These are phyloP conservation scores for Polyplosphaeria fusca DNA, from an alignment of 495 filamentous ascomycete genomes.

Conservation along the genomic window DNA sequence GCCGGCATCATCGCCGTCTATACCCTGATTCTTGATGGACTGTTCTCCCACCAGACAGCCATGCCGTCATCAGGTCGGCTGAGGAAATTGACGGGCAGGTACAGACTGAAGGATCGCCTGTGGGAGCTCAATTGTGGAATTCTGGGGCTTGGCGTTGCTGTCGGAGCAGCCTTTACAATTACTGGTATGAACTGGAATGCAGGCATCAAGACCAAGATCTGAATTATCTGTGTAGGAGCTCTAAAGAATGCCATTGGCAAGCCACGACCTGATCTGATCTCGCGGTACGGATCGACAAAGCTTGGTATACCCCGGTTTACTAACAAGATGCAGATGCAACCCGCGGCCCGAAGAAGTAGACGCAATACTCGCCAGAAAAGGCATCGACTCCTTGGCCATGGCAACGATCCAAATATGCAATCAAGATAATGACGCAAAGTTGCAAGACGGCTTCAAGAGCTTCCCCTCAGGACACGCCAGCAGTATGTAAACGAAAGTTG, in stretches of 20 bases:
- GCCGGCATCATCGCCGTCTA: constrained; percentile 65
- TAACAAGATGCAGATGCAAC: constrained; percentile 52
- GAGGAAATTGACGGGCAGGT: constrained; percentile 58
- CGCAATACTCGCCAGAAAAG: constrained; percentile 4
- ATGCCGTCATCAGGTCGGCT: constrained; percentile 39
- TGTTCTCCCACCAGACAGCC: constrained; percentile 62
- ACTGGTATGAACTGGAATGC: no score
- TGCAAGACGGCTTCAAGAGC: constrained; percentile 83
- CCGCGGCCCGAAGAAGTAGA: not conserved
- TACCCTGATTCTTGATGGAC: constrained; percentile 68
- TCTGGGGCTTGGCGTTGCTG: constrained; percentile 66
- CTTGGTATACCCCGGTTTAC: constrained; percentile 40
- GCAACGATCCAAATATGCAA: constrained; percentile 57
- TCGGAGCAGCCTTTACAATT: constrained; percentile 67
- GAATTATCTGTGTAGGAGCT: constrained; percentile 44
- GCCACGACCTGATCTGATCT: constrained; percentile 76
- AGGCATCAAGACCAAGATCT: no score
- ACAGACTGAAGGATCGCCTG: constrained; percentile 62
- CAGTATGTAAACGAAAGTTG: constrained; percentile 44
- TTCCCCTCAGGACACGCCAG: constrained; percentile 66
- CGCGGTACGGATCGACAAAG: constrained; percentile 14
- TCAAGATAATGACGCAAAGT: constrained; percentile 57
- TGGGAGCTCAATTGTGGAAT: constrained; percentile 85
- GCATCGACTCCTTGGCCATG: not conserved
- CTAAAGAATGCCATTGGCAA: constrained; percentile 88